Base-by-base conservation (phyloP, 169 alveolate genomes). In the Eimeria brunetti region DNA sequence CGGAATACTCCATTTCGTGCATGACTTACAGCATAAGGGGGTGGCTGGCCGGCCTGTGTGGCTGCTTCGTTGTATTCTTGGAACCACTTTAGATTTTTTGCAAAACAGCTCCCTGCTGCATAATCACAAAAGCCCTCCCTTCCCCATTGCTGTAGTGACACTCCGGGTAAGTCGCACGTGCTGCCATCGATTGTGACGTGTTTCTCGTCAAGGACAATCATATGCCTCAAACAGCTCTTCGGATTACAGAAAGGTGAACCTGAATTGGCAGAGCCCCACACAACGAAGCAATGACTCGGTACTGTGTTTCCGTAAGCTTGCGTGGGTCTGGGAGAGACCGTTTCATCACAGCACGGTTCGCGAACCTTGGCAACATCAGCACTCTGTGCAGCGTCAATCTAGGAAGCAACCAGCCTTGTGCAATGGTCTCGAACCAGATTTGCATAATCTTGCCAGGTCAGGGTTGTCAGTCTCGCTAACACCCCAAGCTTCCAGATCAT, bases 161-260 rank as follows among this genome's bases (percentile, higher is more conserved):
- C 93, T 38, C 93, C 93, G 24, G 93, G 93, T 41, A 60, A 84
- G 81, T 86, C 93, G 64, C 93, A 86, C 33, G 46, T 41, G 81
- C 53, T 30, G 64, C 93, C 93, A 64, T 86, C 93, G 22, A 86
- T 64, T 11, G 83, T 86, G 76, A 86, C 83, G 24, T 62, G 22
- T 24, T 86, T 46, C 44, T 86, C 93, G 9, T 41, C 81, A 38
- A 86, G 93, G 67, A 86, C 93, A 36, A 86, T 56, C 84, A 86
- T 44, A 41, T 86, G 93, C 49, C 83, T 86, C 81, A 86, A 30
- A 41, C 93, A 86, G 69, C 93, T 86, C 64, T 86, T 86, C 24
- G 93, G 93, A 36, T 86, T 86, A 24, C 93, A 86, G 27, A 86
- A 86, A 4, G 93, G 93, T 44, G 93, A 86, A 49, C 93, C 93